Base-by-base conservation (phyloP, 2,329 filamentous ascomycete genomes). In the Alternaria arbusti region DNA sequence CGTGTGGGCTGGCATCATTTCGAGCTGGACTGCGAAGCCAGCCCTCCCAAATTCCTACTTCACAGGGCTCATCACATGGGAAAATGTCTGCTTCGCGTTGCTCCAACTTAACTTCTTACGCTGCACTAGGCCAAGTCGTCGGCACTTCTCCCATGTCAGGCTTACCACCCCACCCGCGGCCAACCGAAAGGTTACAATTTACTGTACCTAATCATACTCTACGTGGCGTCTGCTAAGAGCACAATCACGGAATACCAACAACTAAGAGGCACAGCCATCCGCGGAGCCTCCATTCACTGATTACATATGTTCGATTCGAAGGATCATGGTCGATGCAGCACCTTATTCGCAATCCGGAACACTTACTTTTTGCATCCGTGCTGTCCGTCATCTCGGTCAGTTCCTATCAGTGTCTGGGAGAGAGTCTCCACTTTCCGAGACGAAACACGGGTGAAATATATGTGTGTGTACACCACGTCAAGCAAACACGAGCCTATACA, bases 131-230 rank as follows among this genome's bases (percentile, higher is more conserved):
- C 47, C 22, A 28, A 6, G 23, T 47, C 17, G 45, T 61, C 47
- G 59, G 59, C 59, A 54, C 25, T 46, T 40, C 58, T 50, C n/a
- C 10, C 23, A 26, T 25, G 30, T 40, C 20, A 40, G 30, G 49
- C 49, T 52, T 40, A 52, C 49, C 26, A 52, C 36, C 30, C 13
- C 49, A 30, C 49, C 49, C 49, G 20, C 40, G 12, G 49, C 20
- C 28, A 52, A 36, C 28, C 30, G 20, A 52, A 55, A 22, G 17
- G 46, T 58, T 58, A 54, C 59, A 62, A 44, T 62, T 62, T 62
- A 46, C 47, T 58, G 59, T 62, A 62, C 59, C 52, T 62, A 62
- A 62, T 62, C 26, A 47, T 17, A 10, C 30, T 20, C 28, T 22
- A 5, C 30, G 45, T 26, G 26, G 47, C 47, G 36, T 40, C 30